Percentiles rank a stretch among this genome's conserved stretches.
These are phyloP conservation scores for Pseudonitzschia multiseries DNA, from an alignment of 108 stramenopile genomes.

Conservation along the genomic window DNA sequence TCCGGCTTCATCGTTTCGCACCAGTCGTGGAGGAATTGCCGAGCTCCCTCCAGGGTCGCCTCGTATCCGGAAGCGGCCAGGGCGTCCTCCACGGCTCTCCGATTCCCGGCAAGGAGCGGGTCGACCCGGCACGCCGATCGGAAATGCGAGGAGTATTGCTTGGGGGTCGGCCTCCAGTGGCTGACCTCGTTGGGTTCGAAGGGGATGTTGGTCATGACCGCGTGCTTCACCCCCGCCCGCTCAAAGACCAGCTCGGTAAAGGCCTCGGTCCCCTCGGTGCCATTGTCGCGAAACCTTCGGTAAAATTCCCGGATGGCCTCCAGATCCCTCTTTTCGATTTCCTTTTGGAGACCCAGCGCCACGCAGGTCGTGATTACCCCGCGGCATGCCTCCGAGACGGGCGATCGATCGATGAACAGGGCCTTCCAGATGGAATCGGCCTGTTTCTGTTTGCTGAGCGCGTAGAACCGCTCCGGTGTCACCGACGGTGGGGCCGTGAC, in stretches of 20 bases:
- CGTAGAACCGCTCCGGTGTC: slow-evolving; percentile 62
- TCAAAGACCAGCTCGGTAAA: slow-evolving; percentile 60
- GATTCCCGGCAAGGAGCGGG: slow-evolving; percentile 82
- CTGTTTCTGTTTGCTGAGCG: slow-evolving; percentile 53
- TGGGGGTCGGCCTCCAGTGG: slow-evolving; percentile 68
- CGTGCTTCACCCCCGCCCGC: slow-evolving; percentile 70
- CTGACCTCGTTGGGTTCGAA: slow-evolving; percentile 75
- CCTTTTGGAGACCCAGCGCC: slow-evolving; percentile 52
- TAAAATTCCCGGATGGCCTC: slow-evolving; percentile 64
- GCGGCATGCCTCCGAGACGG: slow-evolving; percentile 85
- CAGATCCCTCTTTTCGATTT: slow-evolving; percentile 60
- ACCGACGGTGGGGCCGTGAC: slow-evolving; percentile 73
- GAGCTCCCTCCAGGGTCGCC: slow-evolving; percentile 64
- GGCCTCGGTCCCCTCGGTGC: slow-evolving; percentile 45
- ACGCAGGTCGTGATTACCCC: slow-evolving; percentile 80
- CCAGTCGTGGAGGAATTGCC: slow-evolving; percentile 81
- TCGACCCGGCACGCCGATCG: slow-evolving; percentile 89
- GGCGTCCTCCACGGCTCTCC: slow-evolving; percentile 50
- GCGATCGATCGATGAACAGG: slow-evolving; percentile 75
- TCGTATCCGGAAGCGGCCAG: slow-evolving; percentile 68
- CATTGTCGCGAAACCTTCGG: slow-evolving; percentile 42
- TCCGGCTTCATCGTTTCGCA: slow-evolving; percentile 84
- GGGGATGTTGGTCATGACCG: slow-evolving; percentile 94
- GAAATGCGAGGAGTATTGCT: slow-evolving; percentile 59
- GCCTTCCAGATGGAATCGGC: slow-evolving; percentile 85